phyloP scores from a whole-genome alignment of 2,329 filamentous ascomycete species.

The Neoscytalidium dimidiatum region DNA sequence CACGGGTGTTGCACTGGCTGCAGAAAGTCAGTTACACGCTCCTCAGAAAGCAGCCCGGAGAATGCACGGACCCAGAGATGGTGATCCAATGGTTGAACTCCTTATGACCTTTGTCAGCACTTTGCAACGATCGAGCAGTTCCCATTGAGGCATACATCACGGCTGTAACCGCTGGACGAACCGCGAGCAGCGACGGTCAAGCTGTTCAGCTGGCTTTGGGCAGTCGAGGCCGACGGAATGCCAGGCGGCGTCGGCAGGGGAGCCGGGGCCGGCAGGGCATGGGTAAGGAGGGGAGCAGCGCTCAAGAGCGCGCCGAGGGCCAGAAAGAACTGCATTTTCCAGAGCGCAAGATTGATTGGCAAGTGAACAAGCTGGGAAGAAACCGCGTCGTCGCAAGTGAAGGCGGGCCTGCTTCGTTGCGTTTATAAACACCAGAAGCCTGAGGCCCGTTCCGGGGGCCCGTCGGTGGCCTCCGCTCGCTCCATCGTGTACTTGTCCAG shows the following conservation, averaged over 20 bases:
- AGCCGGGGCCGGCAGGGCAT: conserved; percentile 32
- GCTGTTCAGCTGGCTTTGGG: conserved; percentile 58
- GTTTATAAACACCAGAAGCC: conserved; percentile 14
- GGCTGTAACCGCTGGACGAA: conserved; percentile 61
- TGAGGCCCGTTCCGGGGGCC: neutral
- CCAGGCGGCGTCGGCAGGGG: conserved; percentile 54
- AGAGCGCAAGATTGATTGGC: neutral
- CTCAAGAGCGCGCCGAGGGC: conserved; percentile 9
- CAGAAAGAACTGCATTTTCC: conserved; percentile 10
- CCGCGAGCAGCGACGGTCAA: conserved; percentile 61
- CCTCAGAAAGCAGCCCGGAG: neutral
- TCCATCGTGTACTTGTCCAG: neutral
- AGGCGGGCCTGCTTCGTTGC: neutral
- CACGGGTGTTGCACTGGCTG: conserved; percentile 71
- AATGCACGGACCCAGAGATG: conserved; percentile 6
- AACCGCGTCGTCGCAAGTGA: neutral
- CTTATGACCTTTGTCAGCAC: neutral
- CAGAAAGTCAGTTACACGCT: conserved; percentile 25
- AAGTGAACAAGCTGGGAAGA: neutral
- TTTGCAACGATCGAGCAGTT: conserved; percentile 45
- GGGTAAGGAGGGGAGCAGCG: conserved; percentile 3
- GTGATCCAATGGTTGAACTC: conserved; percentile 19
- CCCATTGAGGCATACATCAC: conserved; percentile 71
- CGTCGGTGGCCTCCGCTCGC: conserved; percentile 3
- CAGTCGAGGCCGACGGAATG: conserved; percentile 61